phyloP scores from a whole-genome alignment of 2,329 filamentous ascomycete genomes.

The Claviceps maximensis region DNA sequence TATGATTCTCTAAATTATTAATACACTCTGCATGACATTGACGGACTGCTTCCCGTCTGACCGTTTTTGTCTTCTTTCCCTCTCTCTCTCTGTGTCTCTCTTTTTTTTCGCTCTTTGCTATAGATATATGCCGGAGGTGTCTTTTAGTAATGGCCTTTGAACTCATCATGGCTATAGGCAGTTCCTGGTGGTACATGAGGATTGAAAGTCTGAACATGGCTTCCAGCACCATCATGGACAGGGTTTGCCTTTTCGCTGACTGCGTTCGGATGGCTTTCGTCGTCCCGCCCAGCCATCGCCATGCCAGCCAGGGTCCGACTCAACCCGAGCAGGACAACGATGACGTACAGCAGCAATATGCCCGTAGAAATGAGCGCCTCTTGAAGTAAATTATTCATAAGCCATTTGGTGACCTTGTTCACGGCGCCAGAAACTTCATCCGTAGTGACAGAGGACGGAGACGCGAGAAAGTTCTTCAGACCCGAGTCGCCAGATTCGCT shows the following conservation, averaged over 20 bases:
- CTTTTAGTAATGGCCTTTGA: neutral
- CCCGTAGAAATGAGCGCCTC: slow-evolving; percentile 70
- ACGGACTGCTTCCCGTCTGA: neutral
- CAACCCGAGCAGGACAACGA: slow-evolving; percentile 64
- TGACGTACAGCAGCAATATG: slow-evolving; percentile 63
- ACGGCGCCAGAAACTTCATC: slow-evolving; percentile 76
- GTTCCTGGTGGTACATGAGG: neutral
- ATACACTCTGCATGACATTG: neutral
- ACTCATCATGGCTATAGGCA: neutral
- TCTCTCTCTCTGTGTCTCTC: neutral
- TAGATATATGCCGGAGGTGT: neutral
- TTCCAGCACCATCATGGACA: neutral
- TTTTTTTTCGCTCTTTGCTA: neutral
- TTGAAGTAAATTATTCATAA: slow-evolving; percentile 54
- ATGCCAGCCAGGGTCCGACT: slow-evolving; percentile 51
- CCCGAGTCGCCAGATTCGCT: slow-evolving; percentile 44
- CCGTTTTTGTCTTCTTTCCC: neutral
- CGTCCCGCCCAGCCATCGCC: slow-evolving; percentile 40
- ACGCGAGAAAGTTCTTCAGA: slow-evolving; percentile 61
- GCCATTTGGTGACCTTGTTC: slow-evolving; percentile 50
- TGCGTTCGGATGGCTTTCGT: slow-evolving; percentile 23
- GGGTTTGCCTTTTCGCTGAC: neutral
- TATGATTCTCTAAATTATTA: neutral
- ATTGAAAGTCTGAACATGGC: neutral
- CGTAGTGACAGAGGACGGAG: slow-evolving; percentile 56